A percentile compares a stretch with the other conserved stretches of the same genome.
These are phyloP conservation scores for Cryptococcus sp. DNA, from an alignment of 1,284 basidiomycete species.

Conservation along the genomic window DNA sequence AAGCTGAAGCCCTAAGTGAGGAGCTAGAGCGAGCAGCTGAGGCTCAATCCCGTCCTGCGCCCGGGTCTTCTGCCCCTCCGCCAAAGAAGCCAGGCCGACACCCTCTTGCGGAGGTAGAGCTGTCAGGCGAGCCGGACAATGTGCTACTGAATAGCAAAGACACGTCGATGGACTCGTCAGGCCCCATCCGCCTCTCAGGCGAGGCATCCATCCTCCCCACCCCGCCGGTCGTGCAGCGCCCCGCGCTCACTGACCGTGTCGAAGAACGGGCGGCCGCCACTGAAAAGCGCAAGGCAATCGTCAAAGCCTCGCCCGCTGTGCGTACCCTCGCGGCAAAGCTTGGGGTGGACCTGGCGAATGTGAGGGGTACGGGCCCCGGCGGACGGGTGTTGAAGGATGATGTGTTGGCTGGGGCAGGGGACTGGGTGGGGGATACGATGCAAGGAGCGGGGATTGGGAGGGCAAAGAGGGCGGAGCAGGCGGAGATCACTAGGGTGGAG, in stretches of 20 bases:
- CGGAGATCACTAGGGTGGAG: constrained; percentile 56
- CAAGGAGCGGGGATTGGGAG: not conserved
- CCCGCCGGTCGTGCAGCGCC: constrained; percentile 9
- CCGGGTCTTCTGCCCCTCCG: not conserved
- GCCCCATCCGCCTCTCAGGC: constrained; percentile 32
- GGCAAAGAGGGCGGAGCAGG: constrained; percentile 9
- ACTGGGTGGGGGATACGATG: not conserved
- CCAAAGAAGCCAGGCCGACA: not conserved
- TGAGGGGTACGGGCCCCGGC: constrained; percentile 59
- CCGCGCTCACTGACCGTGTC: not conserved
- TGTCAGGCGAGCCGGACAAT: not conserved
- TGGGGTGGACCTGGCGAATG: constrained; percentile 43
- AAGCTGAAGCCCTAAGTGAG: constrained; percentile 13
- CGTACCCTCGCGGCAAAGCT: constrained; percentile 36
- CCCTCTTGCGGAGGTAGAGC: not conserved
- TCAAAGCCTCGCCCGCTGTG: constrained; percentile 39
- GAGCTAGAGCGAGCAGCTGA: constrained; percentile 8
- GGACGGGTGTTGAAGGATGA: constrained; percentile 65
- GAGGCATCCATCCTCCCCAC: constrained; percentile 40
- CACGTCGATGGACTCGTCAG: constrained; percentile 18
- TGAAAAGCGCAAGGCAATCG: constrained; percentile 10
- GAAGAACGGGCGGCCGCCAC: not conserved
- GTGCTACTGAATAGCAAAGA: constrained; percentile 15
- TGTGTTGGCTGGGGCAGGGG: constrained; percentile 53
- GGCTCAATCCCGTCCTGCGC: not conserved